A percentile compares a stretch with the other conserved stretches of the same genome.
These are phyloP conservation scores for Podaxis mareebaensis DNA, from an alignment of 768 basidiomycete genomes.

Conservation along the genomic window DNA sequence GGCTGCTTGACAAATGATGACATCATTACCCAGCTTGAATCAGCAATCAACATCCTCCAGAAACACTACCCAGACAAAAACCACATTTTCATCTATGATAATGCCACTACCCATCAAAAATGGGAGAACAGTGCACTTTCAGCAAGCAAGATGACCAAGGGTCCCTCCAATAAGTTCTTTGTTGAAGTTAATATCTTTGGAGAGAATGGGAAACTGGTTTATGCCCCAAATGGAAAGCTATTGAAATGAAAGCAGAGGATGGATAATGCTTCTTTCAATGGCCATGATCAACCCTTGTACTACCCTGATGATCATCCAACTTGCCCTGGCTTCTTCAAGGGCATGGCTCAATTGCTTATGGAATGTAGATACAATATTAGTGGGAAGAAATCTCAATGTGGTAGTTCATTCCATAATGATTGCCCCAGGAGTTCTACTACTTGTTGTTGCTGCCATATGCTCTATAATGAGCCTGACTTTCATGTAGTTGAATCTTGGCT, in stretches of 20 bases:
- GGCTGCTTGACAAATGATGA: slow-evolving; percentile 7
- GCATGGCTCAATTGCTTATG: neutral
- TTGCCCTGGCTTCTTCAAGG: neutral
- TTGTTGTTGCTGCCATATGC: no score
- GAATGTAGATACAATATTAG: neutral
- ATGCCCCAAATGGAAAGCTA: neutral
- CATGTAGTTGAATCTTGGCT: no score
- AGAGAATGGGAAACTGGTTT: no score
- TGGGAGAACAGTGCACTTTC: slow-evolving; percentile 7
- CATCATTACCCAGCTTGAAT: neutral
- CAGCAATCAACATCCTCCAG: neutral
- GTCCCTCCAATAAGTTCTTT: neutral
- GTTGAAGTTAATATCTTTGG: slow-evolving; percentile 2
- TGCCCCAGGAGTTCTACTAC: no score
- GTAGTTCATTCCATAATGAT: no score
- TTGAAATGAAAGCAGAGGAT: neutral
- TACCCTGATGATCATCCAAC: neutral
- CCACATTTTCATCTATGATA: slow-evolving; percentile 24
- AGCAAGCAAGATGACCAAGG: slow-evolving; percentile 5
- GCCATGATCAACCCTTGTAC: neutral
- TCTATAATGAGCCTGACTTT: no score
- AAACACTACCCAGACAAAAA: slow-evolving; percentile 27
- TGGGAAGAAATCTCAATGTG: neutral
- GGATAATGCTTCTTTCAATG: neutral
- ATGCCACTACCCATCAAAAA: slow-evolving; percentile 31